phyloP scores from a whole-genome alignment of 805 yeast genomes.

The Wickerhamomyces chaumierensis region DNA sequence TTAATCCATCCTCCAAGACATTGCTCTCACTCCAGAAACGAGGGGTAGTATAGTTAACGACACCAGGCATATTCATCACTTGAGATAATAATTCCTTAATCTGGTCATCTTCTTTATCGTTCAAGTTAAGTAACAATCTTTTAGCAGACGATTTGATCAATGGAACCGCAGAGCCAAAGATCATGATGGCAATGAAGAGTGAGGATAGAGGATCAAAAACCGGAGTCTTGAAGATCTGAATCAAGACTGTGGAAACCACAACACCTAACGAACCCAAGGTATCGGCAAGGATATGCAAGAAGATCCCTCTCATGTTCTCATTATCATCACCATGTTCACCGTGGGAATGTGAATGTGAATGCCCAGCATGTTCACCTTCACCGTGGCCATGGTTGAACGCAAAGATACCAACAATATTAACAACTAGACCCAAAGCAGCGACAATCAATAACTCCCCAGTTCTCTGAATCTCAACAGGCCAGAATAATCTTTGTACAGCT shows the following conservation, averaged over 20 bases:
- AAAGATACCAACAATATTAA: conserved; percentile 84
- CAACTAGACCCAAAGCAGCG: conserved; percentile 72
- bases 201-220: conserved; percentile 93
- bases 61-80: conserved; percentile 62
- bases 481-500: conserved; percentile 67
- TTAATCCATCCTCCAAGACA: not conserved
- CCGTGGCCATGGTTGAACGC: conserved; percentile 85
- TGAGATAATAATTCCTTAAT: conserved; percentile 60
- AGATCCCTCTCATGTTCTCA: conserved; percentile 87
- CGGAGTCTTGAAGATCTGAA: conserved; percentile 50
- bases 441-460: conserved; percentile 82
- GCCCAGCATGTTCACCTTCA: conserved; percentile 25
- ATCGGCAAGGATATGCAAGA: conserved; percentile 88
- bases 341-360: conserved; percentile 30
- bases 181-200: conserved; percentile 69
- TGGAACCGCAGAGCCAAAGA: conserved; percentile 76
- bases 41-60: conserved; percentile 77
- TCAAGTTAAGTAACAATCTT: conserved; percentile 54
- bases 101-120: conserved; percentile 44
- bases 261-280: conserved; percentile 97
- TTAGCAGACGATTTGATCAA: conserved; percentile 71
- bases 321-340: conserved; percentile 19
- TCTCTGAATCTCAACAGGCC: conserved; percentile 68
- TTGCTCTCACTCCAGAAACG: conserved; percentile 71
- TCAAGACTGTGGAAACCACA: conserved; percentile 75